These are phyloP conservation scores for Fusarium decemcellulare DNA, from an alignment of 2,329 filamentous ascomycete genomes.

Conservation along the genomic window DNA sequence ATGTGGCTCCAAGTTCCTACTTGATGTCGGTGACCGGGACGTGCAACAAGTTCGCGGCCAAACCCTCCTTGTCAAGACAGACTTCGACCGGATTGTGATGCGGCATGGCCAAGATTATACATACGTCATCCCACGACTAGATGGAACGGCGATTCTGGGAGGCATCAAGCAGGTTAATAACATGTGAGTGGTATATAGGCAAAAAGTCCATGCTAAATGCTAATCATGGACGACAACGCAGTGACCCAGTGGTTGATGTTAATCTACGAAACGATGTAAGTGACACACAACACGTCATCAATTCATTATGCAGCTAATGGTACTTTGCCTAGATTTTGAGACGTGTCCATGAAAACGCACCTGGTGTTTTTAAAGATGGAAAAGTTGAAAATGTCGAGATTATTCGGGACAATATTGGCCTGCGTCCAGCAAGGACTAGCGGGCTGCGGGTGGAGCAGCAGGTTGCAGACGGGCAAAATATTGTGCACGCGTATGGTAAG, in stretches of 20 bases:
- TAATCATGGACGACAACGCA: too few relatives aligned
- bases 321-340: too few relatives aligned
- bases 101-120: neutral
- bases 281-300: neutral
- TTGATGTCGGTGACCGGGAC: neutral
- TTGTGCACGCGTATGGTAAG: neutral
- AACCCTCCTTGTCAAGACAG: too few relatives aligned
- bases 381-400: neutral
- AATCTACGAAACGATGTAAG: too few relatives aligned
- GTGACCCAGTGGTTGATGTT: too few relatives aligned
- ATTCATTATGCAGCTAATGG: neutral
- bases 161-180: too few relatives aligned
- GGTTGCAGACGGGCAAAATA: neutral
- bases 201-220: too few relatives aligned
- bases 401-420: neutral
- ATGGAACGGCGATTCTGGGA: neutral
- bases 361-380: neutral
- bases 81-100: neutral
- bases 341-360: neutral
- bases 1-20: neutral
- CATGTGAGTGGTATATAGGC: too few relatives aligned
- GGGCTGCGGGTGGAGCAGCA: neutral
- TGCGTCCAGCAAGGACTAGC: neutral
- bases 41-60: too few relatives aligned
- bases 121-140: neutral